phyloP scores from a whole-genome alignment of 805 yeast genomes.

The Candida lessepsii region DNA sequence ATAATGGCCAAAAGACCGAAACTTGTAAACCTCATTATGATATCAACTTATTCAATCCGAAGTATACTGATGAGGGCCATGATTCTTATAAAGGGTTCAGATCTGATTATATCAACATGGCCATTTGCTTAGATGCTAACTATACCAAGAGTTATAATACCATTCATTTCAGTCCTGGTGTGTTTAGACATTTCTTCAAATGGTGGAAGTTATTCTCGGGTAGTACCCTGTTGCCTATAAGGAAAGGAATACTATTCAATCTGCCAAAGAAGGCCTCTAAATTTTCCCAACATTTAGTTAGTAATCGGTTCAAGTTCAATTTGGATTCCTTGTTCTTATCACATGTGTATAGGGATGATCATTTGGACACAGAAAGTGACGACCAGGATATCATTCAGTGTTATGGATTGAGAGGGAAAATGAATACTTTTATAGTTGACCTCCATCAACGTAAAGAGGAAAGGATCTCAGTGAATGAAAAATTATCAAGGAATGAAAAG shows the following conservation, averaged over 20 bases:
- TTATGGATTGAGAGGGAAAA: constrained; percentile 63
- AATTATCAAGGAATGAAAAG: constrained; percentile 46
- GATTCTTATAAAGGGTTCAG: constrained; percentile 44
- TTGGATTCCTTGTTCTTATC: constrained; percentile 72
- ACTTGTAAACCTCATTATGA: constrained; percentile 60
- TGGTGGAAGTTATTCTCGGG: constrained; percentile 93
- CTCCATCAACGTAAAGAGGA: constrained; percentile 43
- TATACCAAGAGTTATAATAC: constrained; percentile 55
- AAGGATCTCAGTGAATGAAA: constrained; percentile 37
- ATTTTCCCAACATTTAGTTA: constrained; percentile 69
- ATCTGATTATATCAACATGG: constrained; percentile 40
- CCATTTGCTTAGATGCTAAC: constrained; percentile 37
- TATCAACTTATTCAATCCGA: constrained; percentile 56
- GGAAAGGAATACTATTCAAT: constrained; percentile 71
- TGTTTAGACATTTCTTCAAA: constrained; percentile 62
- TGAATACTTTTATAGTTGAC: constrained; percentile 38
- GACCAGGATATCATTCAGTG: constrained; percentile 44
- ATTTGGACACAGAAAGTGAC: constrained; percentile 21
- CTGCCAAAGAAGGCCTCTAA: constrained; percentile 55
- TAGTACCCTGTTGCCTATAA: constrained; percentile 72
- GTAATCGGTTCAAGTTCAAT: constrained; percentile 77
- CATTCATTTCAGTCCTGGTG: constrained; percentile 71
- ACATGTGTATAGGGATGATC: constrained; percentile 61
- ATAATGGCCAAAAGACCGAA: constrained; percentile 34
- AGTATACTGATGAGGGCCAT: constrained; percentile 36